These are phyloP conservation scores for Blastocystis sp. DNA, from an alignment of 352 stramenopile species.

Conservation along the genomic window DNA sequence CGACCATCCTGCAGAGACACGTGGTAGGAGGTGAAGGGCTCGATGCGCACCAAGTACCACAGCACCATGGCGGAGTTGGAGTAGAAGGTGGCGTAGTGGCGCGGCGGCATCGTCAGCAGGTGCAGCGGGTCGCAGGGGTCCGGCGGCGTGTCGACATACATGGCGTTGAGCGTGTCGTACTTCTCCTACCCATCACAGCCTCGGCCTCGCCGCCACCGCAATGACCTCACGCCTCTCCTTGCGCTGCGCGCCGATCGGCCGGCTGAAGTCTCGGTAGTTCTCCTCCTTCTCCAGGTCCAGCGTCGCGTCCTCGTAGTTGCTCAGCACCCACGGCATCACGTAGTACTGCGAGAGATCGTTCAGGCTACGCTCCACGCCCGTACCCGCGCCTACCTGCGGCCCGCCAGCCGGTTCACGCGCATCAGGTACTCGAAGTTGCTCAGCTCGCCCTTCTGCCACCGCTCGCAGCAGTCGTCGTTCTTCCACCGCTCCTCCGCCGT, in stretches of 20 bases:
- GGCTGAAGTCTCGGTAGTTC: conserved; percentile 87
- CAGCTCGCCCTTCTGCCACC: conserved; percentile 84
- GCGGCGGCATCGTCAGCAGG: conserved; percentile 83
- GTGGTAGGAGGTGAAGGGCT: conserved; percentile 79
- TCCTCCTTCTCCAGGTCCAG: conserved; percentile 79
- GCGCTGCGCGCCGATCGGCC: conserved; percentile 88
- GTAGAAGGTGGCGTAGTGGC: conserved; percentile 96
- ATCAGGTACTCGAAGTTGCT: conserved; percentile 97
- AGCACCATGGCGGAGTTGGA: conserved; percentile 90
- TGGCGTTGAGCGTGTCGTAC: conserved; percentile 71
- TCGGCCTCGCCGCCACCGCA: conserved; percentile 69
- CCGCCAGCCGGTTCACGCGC: conserved; percentile 90
- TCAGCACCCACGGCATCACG: conserved; percentile 90
- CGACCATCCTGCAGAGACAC: conserved; percentile 73
- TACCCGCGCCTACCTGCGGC: conserved; percentile 78
- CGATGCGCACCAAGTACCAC: conserved; percentile 89
- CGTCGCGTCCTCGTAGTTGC: conserved; percentile 79
- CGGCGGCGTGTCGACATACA: conserved; percentile 70
- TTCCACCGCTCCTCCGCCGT: conserved; percentile 49
- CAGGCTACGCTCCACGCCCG: conserved; percentile 18
- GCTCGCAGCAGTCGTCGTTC: background rate
- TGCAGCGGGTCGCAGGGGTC: conserved; percentile 86
- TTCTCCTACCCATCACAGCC: conserved; percentile 17
- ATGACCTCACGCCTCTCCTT: conserved; percentile 82
- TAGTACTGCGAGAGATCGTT: conserved; percentile 86